Evolutionary conservation across 306 rosid genomes (phyloP), one percentile per base, ranked within the genome.

Genomic region (Sicyos edulis): DNA sequence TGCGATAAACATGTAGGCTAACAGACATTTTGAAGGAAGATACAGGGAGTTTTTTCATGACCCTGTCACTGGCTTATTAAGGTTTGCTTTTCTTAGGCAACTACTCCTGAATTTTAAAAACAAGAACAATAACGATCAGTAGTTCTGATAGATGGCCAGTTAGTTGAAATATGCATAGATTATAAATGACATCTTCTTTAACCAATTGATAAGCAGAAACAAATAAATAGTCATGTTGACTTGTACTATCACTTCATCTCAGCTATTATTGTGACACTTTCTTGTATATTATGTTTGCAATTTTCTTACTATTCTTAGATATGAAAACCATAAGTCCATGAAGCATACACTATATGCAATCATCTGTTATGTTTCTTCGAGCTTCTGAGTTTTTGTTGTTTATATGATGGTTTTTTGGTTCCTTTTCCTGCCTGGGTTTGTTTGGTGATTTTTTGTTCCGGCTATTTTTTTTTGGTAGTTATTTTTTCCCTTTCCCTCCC

Each of bases 41-140:
- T 92, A 92, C 69, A 82, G 86, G 0, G 93, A 88, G 81, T 88
- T 92, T 82, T 92, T 85, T 73, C 8, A 92, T 58, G 88, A 92
- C 54, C 96, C 93, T 0, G 96, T 92, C 58, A 83, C 80, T 70
- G 71, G 84, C 82, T 85, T 92, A 19, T 53, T 88, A 65, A 88
- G 98, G 98, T 92, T 71, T 61, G 78, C 7, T 68, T 68, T 13
- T 49, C 54, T 26, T 34, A 59, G 76, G 12, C 62, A 49, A 7
- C 5, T 51, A 8, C 24, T 51, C 74, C 2, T 29, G 2, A 44
- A 70, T 7, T 45, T 70, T 29, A 9, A 24, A 44, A 69, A 16
- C 44, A 55, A 11, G 64, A 77, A 63, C 29, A 66, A n/a, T 19
- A 44, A 59, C 62, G 55, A 52, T 45, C 44, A 5, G n/a, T 12